Base-by-base conservation (phyloP, 2,329 filamentous ascomycete species). In the Alternaria infectoria region DNA sequence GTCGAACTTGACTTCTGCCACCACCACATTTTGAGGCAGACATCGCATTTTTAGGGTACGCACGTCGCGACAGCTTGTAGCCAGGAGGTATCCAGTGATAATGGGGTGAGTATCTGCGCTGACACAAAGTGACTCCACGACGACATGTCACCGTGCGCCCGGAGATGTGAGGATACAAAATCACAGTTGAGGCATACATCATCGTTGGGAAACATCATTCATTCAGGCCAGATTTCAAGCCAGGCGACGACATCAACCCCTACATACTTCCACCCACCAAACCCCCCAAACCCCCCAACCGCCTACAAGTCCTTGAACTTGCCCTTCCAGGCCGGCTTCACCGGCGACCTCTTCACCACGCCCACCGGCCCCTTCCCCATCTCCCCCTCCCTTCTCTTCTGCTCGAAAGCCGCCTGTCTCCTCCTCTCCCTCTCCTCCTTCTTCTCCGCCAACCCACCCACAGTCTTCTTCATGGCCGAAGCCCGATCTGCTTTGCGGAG, bases 1-100 rank as follows among this genome's bases (percentile, higher is more conserved):
- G 17, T n/a, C 11, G 47, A 44, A 57, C 62, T 28, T 52, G 23
- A 60, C 49, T 6, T 43, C 58, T 43, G 28, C 43, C 54, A 44
- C 43, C 54, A 44, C 15, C 44, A 28, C 30, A n/a, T 11, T 23
- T 21, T 12, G 47, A 32, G 8, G 8, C 3, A 23, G 3, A 11
- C 17, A 3, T 6, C 8, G 1, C 8, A 5, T 21, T 17, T 4
- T 3, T 7, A 23, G 2, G 4, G 12, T 17, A 51, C 21, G 17
- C 10, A 51, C 11, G 26, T 6, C 47, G 25, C 12, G 13, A 7
- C 7, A 30, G 30, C 6, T 2, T 11, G 15, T 17, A 12, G 23
- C 23, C 1, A 25, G 21, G 15, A 26, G 46, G 15, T 28, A 46
- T 9, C 2, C 12, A 46, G 36, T 40, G 15, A 40, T 6, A 4